Conservation (phyloP, 371 early-diverging fungal species). For the Smittium culicis region DNA sequence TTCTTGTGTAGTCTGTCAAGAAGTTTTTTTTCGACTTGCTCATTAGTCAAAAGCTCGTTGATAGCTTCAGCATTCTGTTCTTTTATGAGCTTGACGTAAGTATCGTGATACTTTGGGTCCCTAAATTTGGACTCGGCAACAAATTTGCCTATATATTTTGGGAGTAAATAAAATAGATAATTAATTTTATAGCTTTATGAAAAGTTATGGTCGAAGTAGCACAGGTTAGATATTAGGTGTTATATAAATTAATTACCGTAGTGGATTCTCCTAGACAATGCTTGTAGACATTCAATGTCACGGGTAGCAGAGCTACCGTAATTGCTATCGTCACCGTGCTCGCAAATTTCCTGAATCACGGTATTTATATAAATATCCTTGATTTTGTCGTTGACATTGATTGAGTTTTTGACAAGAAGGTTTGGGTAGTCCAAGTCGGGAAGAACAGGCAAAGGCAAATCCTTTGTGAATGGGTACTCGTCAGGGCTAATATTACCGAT, state of each 20-base stretch:
- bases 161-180: no score
- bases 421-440: conserved; percentile 61
- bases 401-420: conserved; percentile 47
- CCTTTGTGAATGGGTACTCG: conserved; percentile 81
- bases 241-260: conserved; percentile 40
- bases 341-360: conserved; percentile 53
- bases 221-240: no score
- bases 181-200: background rate
- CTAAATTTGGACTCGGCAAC: conserved; percentile 91
- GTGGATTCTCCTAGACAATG: conserved; percentile 84
- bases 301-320: conserved; percentile 84
- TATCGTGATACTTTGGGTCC: conserved; percentile 50
- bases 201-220: no score
- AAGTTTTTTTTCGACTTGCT: conserved; percentile 63
- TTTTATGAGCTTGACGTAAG: conserved; percentile 71
- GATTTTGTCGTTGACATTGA: conserved; percentile 74
- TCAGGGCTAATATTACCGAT: no score
- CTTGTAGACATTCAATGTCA: conserved; percentile 84
- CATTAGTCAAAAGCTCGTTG: conserved; percentile 71
- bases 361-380: conserved; percentile 58
- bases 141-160: conserved; percentile 53
- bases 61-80: conserved; percentile 59
- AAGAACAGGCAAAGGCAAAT: conserved; percentile 73
- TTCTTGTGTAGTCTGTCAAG: conserved; percentile 69
- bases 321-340: conserved; percentile 59